phyloP scores from a whole-genome alignment of 2,329 filamentous ascomycete genomes.

The Plenodomus tracheiphilus region DNA sequence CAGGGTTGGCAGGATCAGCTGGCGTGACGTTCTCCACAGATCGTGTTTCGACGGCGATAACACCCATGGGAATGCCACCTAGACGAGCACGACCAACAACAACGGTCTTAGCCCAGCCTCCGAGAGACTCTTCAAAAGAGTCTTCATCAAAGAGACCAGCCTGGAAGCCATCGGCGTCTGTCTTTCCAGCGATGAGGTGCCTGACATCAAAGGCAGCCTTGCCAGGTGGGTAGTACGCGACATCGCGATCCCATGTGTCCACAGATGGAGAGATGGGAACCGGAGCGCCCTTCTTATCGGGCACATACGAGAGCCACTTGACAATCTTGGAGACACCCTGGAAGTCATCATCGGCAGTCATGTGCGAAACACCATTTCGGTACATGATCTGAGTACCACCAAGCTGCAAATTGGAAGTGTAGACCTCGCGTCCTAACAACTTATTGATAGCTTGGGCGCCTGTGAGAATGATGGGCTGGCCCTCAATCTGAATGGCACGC shows the following conservation, averaged over 20 bases:
- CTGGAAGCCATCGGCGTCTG: conserved; percentile 83
- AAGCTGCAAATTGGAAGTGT: conserved; percentile 98
- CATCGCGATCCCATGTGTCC: conserved; percentile 91
- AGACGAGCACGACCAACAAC: conserved; percentile 95
- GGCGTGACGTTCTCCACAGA: conserved; percentile 96
- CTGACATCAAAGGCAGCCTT: conserved; percentile 91
- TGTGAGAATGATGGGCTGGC: conserved; percentile 97
- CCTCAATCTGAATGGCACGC: conserved; percentile 97
- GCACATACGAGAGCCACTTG: conserved; percentile 96
- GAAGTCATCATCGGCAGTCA: conserved; percentile 97
- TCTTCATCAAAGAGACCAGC: conserved; percentile 93
- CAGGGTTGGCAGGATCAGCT: conserved; percentile 95
- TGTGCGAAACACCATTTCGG: conserved; percentile 98
- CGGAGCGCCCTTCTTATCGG: conserved; percentile 90
- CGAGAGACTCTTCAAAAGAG: conserved; percentile 95
- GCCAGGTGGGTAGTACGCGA: conserved; percentile 77
- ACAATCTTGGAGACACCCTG: conserved; percentile 97
- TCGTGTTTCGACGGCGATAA: conserved; percentile 94
- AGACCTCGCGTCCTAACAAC: conserved; percentile 94
- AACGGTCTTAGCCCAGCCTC: conserved; percentile 95
- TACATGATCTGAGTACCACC: conserved; percentile 99
- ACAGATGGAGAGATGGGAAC: conserved; percentile 86
- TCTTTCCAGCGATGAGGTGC: conserved; percentile 87
- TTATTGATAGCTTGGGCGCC: conserved; percentile 98
- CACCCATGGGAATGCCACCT: conserved; percentile 96